These are phyloP conservation scores for Silene uniflora DNA, from an alignment of 148 eudicot species.

Conservation along the genomic window DNA sequence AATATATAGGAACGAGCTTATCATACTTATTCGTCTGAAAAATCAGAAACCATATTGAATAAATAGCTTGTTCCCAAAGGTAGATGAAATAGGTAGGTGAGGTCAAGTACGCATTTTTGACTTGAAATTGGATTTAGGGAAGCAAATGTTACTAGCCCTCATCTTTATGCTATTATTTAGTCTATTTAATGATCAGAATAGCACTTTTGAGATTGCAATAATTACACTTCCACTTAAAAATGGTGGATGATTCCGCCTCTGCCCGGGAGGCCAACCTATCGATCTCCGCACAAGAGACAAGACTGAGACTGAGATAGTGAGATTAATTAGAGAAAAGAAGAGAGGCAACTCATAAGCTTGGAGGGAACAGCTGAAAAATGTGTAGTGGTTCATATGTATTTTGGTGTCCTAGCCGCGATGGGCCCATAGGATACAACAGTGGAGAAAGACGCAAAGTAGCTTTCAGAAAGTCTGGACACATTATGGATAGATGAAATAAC, in stretches of 20 bases:
- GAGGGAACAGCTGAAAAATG: neutral
- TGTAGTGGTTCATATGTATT: neutral
- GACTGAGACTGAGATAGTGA: neutral
- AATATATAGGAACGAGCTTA: neutral
- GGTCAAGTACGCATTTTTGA: neutral
- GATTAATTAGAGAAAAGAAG: neutral
- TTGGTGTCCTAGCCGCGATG: neutral
- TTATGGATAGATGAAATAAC: neutral
- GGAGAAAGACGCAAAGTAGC: neutral
- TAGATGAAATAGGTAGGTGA: neutral
- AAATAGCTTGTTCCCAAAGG: neutral
- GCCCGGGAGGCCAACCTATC: neutral
- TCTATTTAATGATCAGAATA: neutral
- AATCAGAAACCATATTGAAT: neutral
- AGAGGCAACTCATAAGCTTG: neutral
- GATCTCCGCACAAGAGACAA: neutral
- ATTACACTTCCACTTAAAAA: neutral
- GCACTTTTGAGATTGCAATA: neutral
- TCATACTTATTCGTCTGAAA: neutral
- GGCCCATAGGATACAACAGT: neutral
- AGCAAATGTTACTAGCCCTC: too few species aligned
- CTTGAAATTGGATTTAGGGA: neutral
- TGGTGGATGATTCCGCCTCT: neutral
- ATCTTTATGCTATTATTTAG: neutral
- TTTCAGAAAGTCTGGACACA: neutral